Evolutionary conservation across 73 alveolate species (phyloP).

Genomic region (Tetrahymena borealis): DNA sequence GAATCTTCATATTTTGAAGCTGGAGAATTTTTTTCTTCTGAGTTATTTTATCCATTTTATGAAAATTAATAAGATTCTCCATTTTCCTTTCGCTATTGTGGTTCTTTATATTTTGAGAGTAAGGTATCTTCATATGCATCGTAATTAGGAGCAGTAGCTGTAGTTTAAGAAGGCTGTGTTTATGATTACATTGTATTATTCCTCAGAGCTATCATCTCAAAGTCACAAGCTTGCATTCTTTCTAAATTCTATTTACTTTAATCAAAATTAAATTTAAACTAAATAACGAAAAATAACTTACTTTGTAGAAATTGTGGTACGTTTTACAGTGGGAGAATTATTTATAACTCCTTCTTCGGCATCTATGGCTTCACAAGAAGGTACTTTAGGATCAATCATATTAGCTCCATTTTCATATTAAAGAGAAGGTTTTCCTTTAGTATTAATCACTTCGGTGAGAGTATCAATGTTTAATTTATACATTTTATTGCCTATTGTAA

Average conservation of each 20-base stretch:
- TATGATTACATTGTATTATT: background rate
- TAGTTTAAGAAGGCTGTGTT: background rate
- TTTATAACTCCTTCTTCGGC: background rate
- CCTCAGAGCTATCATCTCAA: background rate
- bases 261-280: background rate
- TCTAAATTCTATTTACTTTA: background rate
- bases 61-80: background rate
- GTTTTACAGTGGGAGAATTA: background rate
- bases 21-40: background rate
- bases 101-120: background rate
- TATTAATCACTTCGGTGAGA: background rate
- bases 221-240: background rate
- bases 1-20: background rate
- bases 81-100: background rate
- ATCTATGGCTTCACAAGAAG: background rate
- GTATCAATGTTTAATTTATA: background rate
- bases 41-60: background rate
- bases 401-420: background rate
- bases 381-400: background rate
- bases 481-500: background rate
- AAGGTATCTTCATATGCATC: background rate
- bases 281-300: background rate
- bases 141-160: background rate
- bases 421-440: background rate
- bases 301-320: background rate